A percentile compares a stretch with the other conserved stretches of the same genome.
Evolutionary conservation across 2,329 filamentous ascomycete genomes (phyloP).

Genomic region (Xenoacremonium recifei): DNA sequence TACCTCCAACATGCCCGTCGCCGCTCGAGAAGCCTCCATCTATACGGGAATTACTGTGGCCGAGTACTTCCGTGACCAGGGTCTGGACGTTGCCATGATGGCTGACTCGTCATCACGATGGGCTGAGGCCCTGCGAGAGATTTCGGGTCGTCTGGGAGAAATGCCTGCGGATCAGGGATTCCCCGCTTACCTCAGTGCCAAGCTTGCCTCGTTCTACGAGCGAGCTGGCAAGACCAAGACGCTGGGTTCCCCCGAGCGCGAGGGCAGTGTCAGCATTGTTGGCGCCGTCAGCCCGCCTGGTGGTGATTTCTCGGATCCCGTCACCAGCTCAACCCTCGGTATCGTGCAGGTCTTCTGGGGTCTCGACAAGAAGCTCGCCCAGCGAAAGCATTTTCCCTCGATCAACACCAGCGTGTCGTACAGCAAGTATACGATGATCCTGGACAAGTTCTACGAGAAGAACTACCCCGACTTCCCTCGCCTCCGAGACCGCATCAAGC

Average conservation of each 20-base stretch:
- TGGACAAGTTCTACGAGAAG: slow-evolving; percentile 94
- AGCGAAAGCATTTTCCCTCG: slow-evolving; percentile 98
- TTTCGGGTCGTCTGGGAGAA: slow-evolving; percentile 97
- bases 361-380: slow-evolving; percentile 98
- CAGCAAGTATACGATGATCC: slow-evolving; percentile 87
- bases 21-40: slow-evolving; percentile 96
- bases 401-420: slow-evolving; percentile 95
- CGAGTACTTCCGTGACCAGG: slow-evolving; percentile 97
- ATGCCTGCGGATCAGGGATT: slow-evolving; percentile 99
- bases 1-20: slow-evolving; percentile 99
- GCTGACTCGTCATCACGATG: slow-evolving; percentile 96
- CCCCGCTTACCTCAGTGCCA: slow-evolving; percentile 94
- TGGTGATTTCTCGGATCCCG: slow-evolving; percentile 98
- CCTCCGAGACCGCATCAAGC: slow-evolving; percentile 88
- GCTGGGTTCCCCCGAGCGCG: slow-evolving; percentile 83
- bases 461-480: slow-evolving; percentile 91
- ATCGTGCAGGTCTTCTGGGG: slow-evolving; percentile 99
- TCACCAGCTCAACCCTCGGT: slow-evolving; percentile 88
- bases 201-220: slow-evolving; percentile 98
- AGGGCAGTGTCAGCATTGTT: slow-evolving; percentile 95
- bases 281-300: slow-evolving; percentile 95
- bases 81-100: slow-evolving; percentile 99
- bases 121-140: slow-evolving; percentile 97
- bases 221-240: slow-evolving; percentile 85
- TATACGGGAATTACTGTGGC: slow-evolving; percentile 95